Percentiles rank a stretch among this genome's conserved stretches.
These are phyloP conservation scores for Blastomyces emzantsi DNA, from an alignment of 2,329 filamentous ascomycete genomes.

Conservation along the genomic window DNA sequence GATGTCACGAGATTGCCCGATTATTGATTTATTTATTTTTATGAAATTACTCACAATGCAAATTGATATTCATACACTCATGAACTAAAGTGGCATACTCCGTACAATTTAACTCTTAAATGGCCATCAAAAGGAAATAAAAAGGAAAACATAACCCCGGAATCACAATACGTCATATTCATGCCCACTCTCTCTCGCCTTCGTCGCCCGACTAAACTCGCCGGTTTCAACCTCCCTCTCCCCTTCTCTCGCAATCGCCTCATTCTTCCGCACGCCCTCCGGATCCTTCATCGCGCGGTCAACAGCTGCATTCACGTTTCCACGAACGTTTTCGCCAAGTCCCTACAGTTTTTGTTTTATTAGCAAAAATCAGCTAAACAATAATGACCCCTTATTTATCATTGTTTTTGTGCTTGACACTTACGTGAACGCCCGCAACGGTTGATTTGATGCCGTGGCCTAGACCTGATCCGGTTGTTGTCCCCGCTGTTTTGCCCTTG, in stretches of 20 bases:
- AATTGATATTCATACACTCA: background rate
- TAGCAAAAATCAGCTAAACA: background rate
- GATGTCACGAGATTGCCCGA: background rate
- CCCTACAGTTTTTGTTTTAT: conserved; percentile 22
- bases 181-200: conserved; percentile 15
- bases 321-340: conserved; percentile 34
- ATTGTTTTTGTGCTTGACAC: conserved; percentile 12
- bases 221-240: conserved; percentile 28
- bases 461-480: conserved; percentile 10
- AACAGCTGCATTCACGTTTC: conserved; percentile 29
- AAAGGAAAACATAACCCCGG: background rate
- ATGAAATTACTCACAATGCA: background rate
- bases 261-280: conserved; percentile 30
- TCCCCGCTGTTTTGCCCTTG: background rate
- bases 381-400: background rate
- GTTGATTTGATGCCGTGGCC: conserved; percentile 23
- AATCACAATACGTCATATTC: conserved; percentile 1
- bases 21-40: too few species aligned
- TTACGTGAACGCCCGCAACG: conserved; percentile 30
- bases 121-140: too few species aligned
- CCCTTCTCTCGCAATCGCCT: conserved; percentile 29
- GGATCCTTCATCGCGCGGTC: conserved; percentile 32
- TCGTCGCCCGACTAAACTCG: conserved; percentile 20
- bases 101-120: background rate
- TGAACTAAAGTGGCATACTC: background rate